phyloP scores from a whole-genome alignment of 1,284 basidiomycete genomes.

The Ceratobasidium sp. region DNA sequence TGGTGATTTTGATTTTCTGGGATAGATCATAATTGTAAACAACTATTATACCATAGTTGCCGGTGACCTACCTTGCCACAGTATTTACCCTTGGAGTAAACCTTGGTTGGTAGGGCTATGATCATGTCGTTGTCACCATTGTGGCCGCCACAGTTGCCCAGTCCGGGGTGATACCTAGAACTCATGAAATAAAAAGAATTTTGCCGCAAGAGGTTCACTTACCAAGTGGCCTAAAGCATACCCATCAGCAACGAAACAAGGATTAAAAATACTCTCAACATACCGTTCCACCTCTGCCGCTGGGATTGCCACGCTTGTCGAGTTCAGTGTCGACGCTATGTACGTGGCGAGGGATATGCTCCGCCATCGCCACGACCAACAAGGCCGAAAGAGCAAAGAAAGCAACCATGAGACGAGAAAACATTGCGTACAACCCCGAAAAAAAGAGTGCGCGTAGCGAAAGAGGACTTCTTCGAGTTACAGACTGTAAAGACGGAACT shows the following conservation, averaged over 20 bases:
- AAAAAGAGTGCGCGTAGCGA: background rate
- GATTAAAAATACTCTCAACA: background rate
- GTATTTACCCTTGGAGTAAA: slow-evolving; percentile 20
- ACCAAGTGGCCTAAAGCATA: slow-evolving; percentile 27
- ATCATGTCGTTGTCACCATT: slow-evolving; percentile 32
- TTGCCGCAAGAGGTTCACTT: background rate
- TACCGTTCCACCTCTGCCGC: slow-evolving; percentile 27
- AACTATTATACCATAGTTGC: background rate
- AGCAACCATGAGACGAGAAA: slow-evolving; percentile 6
- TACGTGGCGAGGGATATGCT: background rate
- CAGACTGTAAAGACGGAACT: background rate
- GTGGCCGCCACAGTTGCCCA: slow-evolving; percentile 30
- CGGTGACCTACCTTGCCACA: slow-evolving; percentile 15
- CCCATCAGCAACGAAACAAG: background rate
- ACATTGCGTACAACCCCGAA: slow-evolving; percentile 2
- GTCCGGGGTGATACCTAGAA: slow-evolving; percentile 25
- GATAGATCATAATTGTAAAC: background rate
- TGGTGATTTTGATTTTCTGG: slow-evolving; percentile 46
- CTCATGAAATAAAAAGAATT: background rate
- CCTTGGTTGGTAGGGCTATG: slow-evolving; percentile 16
- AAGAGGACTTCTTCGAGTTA: background rate
- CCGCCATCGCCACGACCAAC: slow-evolving; percentile 13
- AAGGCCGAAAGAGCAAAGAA: slow-evolving; percentile 17
- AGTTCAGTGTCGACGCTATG: background rate
- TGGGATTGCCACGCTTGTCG: background rate